phyloP scores from a whole-genome alignment of 306 rosid genomes.

The Fragaria iinumae region DNA sequence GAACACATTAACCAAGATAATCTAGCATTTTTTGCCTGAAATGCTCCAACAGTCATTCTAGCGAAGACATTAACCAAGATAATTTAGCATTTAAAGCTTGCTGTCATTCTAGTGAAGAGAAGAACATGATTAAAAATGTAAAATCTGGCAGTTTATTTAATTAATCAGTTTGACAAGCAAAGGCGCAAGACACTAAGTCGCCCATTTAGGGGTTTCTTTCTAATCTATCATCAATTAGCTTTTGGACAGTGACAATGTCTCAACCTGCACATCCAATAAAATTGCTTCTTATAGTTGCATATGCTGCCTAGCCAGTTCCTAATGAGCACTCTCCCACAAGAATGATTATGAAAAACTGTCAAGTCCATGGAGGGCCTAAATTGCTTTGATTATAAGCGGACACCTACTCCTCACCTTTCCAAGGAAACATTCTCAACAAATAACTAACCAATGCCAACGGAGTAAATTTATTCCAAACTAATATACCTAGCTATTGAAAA shows the following conservation, averaged over 20 bases:
- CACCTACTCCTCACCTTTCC: not conserved
- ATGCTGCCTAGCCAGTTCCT: not conserved
- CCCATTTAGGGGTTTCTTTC: not conserved
- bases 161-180: no score
- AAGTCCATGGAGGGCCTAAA: not conserved
- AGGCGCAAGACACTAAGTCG: not conserved
- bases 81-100: no score
- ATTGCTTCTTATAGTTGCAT: not conserved
- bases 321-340: not conserved
- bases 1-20: no score
- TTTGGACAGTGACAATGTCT: not conserved
- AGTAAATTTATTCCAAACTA: not conserved
- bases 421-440: not conserved
- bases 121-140: constrained; percentile 46
- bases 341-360: not conserved
- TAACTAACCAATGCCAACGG: not conserved
- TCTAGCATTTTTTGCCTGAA: no score
- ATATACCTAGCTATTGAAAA: not conserved
- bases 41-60: no score
- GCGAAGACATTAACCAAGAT: no score
- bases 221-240: not conserved
- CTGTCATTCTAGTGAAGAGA: constrained; percentile 70
- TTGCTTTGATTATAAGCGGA: not conserved
- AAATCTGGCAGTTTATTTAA: no score
- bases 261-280: not conserved